Percentiles rank a stretch among this genome's conserved stretches.
These are phyloP conservation scores for Claviceps sp. DNA, from an alignment of 2,329 filamentous ascomycete species.

Conservation along the genomic window DNA sequence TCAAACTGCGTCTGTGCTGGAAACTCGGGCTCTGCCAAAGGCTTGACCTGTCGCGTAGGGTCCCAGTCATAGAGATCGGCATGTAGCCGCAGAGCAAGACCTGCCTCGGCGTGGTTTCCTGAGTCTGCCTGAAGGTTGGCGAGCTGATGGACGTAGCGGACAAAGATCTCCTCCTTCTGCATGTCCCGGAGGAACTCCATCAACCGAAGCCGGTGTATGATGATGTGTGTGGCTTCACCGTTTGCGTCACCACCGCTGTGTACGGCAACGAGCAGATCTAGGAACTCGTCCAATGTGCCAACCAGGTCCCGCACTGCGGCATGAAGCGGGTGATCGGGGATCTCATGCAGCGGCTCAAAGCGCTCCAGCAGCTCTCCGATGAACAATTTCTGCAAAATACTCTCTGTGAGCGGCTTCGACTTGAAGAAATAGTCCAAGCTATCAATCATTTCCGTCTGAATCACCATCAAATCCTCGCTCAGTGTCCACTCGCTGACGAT, in stretches of 20 bases:
- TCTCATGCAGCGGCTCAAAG: conserved; percentile 57
- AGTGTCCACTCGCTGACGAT: conserved; percentile 97
- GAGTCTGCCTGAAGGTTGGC: conserved; percentile 63
- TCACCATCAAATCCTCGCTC: conserved; percentile 78
- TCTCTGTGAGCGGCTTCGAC: conserved; percentile 74
- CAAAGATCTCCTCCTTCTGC: conserved; percentile 94
- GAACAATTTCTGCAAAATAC: conserved; percentile 83
- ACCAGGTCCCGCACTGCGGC: conserved; percentile 66
- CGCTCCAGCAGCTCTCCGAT: conserved; percentile 71
- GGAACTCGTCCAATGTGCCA: conserved; percentile 72
- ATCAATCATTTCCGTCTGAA: conserved; percentile 95
- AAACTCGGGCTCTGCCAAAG: conserved; percentile 61
- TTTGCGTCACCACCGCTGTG: conserved; percentile 63
- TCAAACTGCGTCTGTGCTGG: conserved; percentile 81
- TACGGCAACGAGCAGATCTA: conserved; percentile 82
- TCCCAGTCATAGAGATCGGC: conserved; percentile 93
- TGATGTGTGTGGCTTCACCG: conserved; percentile 67
- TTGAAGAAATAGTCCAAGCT: conserved; percentile 86
- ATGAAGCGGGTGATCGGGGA: conserved; percentile 61
- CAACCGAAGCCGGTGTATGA: conserved; percentile 66
- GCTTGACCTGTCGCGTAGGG: conserved; percentile 48
- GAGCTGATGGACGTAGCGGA: conserved; percentile 88
- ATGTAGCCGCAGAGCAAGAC: conserved; percentile 76
- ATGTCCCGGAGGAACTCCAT: conserved; percentile 97
- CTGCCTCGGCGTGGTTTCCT: conserved; percentile 75